phyloP scores from a whole-genome alignment of 164 flowering plant genomes.

The Vitis cinerea region DNA sequence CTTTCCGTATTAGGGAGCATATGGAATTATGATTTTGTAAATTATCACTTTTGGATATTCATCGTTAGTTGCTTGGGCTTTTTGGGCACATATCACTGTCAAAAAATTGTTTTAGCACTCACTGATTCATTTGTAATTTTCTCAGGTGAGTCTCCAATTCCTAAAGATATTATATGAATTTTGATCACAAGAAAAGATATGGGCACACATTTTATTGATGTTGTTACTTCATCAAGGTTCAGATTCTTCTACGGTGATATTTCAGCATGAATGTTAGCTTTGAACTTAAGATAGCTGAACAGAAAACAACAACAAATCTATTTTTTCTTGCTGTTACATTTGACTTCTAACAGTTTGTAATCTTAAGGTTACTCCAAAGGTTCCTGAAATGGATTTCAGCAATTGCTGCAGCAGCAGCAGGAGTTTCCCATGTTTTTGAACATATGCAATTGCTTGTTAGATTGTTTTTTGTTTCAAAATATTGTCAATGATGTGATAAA shows the following conservation, averaged over 20 bases:
- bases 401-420: too few relatives aligned
- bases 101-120: background rate
- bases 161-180: background rate
- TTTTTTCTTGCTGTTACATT: too few relatives aligned
- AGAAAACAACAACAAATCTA: too few relatives aligned
- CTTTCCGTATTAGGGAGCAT: conserved; percentile 39
- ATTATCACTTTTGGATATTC: background rate
- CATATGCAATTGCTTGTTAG: too few relatives aligned
- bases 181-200: background rate
- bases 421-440: too few relatives aligned
- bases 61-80: background rate
- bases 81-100: background rate
- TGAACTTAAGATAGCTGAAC: too few relatives aligned
- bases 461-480: too few relatives aligned
- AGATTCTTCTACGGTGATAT: background rate
- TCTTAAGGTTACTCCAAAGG: too few relatives aligned
- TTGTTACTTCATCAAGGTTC: background rate
- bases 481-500: too few relatives aligned
- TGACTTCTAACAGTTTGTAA: too few relatives aligned
- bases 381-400: too few relatives aligned
- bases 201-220: background rate
- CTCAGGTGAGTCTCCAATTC: background rate
- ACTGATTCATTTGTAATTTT: background rate
- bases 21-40: conserved; percentile 14
- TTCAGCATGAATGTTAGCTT: background rate